These are phyloP conservation scores for Fusarium transvaalense DNA, from an alignment of 2,329 filamentous ascomycete species.

Conservation along the genomic window DNA sequence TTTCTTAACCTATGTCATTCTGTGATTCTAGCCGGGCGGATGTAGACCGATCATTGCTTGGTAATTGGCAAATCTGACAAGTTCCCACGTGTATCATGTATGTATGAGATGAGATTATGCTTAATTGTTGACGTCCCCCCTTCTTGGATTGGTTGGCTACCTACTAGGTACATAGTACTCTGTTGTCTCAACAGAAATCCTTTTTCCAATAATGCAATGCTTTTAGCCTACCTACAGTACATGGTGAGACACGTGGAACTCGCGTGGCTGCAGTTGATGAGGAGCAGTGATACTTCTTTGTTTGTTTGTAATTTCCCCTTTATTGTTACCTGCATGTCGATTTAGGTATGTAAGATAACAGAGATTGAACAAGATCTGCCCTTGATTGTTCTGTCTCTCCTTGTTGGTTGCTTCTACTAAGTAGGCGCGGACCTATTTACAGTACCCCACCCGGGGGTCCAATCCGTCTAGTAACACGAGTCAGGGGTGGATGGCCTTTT, in stretches of 20 bases:
- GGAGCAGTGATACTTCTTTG: not conserved
- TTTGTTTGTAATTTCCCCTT: not conserved
- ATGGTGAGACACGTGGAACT: constrained; percentile 17
- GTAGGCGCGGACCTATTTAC: not conserved
- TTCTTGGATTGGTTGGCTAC: not conserved
- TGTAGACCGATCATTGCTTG: constrained; percentile 6
- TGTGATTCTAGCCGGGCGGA: constrained; percentile 7
- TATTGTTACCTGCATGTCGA: not conserved
- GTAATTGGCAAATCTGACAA: not conserved
- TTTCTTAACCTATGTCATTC: constrained; percentile 14
- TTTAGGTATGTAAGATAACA: constrained; percentile 1
- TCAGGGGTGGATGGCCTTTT: constrained; percentile 1
- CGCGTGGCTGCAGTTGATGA: constrained; percentile 3
- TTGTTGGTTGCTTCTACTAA: not conserved
- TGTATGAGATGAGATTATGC: constrained; percentile 6
- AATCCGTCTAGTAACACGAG: constrained; percentile 2
- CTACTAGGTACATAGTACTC: too few species aligned
- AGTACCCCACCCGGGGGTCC: not conserved
- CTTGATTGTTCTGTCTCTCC: not conserved
- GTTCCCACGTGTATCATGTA: constrained; percentile 15
- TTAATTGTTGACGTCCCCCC: constrained; percentile 9
- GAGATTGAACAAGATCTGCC: not conserved
- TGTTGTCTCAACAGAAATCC: not conserved
- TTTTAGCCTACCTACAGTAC: constrained; percentile 5
- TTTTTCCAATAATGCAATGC: not conserved